These are phyloP conservation scores for Zygnema cylindricum DNA, from an alignment of 139 green algal species.

Conservation along the genomic window DNA sequence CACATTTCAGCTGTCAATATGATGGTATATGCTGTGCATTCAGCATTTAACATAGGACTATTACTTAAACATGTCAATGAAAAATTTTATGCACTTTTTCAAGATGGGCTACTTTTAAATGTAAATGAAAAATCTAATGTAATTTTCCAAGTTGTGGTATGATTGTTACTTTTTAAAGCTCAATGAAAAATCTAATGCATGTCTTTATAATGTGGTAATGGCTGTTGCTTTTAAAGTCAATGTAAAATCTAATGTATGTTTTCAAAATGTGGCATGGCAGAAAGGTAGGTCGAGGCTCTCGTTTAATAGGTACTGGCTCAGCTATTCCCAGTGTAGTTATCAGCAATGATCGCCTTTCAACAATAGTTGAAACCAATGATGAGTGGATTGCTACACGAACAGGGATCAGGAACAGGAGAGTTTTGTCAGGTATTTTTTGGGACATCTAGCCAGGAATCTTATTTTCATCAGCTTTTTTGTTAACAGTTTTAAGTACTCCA, in stretches of 20 bases:
- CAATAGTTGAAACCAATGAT: conserved; percentile 95
- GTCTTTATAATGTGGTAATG: too few relatives aligned
- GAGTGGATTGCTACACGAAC: conserved; percentile 95
- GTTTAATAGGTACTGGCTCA: conserved; percentile 81
- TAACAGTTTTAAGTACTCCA: too few relatives aligned
- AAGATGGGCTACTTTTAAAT: background rate
- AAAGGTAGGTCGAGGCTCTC: conserved; percentile 41
- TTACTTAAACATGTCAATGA: background rate
- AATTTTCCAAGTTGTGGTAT: background rate
- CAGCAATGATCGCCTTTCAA: conserved; percentile 88
- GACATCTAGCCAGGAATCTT: too few relatives aligned
- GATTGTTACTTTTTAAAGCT: too few relatives aligned
- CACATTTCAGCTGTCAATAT: too few relatives aligned
- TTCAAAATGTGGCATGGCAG: conserved; percentile 14
- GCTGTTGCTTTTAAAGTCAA: background rate
- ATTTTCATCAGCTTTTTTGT: too few relatives aligned
- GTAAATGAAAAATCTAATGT: background rate
- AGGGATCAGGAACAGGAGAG: conserved; percentile 72
- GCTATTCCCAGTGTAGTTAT: conserved; percentile 80
- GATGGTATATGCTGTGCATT: too few relatives aligned
- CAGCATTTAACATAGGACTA: too few relatives aligned
- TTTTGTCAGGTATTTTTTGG: conserved; percentile 42
- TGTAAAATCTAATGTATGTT: background rate
- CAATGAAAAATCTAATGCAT: too few relatives aligned
- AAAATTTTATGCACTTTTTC: background rate